Evolutionary conservation across 176 grass and related monocot species (phyloP), one percentile per base, ranked within the genome.

Genomic region (Triticum urartu): DNA sequence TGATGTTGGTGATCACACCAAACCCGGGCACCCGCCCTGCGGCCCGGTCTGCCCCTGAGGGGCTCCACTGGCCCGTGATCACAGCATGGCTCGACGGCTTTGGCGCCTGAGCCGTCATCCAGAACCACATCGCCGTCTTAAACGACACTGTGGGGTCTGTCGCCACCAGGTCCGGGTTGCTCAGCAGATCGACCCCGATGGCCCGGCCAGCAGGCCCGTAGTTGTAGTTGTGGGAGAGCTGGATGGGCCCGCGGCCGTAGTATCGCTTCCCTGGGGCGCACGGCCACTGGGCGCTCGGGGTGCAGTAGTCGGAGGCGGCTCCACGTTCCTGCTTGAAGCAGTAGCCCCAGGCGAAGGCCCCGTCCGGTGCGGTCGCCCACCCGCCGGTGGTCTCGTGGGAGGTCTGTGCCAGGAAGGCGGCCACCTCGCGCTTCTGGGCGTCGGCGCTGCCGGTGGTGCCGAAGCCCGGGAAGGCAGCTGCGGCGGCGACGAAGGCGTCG

Each of bases 141-240:
- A 94, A 91, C 0, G 89, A 75, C 24, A 94, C 56, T 0, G 5
- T 26, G 0, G 89, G 14, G 52, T 8, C 82, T 1, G 88, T 58
- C 2, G 52, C 52, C 52, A 89, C 92, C 78, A 84, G 32, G 26
- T 56, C 83, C 7, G 89, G 92, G 73, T 93, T 88, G 15, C 3
- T 20, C 2, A 90, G 69, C 1, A 91, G 82, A 79, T 91, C 80
- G 0, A 0, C 4, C 20, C 79, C 50, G 45, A 93, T 86, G 25
- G 88, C 88, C 34, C 9, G 9, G 0, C 86, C 92, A 0, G 86
- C 88, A 1, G 4, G 79, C 0, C 86, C 86, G 17, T 91, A 93
- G 83, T 93, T 93, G 48, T 93, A 93, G 54, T 89, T 91, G 47
- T 68, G 63, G 12, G 92, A 85, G 21, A 94, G 74, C 48, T 94